These are phyloP conservation scores for Starmerella apicola DNA, from an alignment of 805 yeast species.

Conservation along the genomic window DNA sequence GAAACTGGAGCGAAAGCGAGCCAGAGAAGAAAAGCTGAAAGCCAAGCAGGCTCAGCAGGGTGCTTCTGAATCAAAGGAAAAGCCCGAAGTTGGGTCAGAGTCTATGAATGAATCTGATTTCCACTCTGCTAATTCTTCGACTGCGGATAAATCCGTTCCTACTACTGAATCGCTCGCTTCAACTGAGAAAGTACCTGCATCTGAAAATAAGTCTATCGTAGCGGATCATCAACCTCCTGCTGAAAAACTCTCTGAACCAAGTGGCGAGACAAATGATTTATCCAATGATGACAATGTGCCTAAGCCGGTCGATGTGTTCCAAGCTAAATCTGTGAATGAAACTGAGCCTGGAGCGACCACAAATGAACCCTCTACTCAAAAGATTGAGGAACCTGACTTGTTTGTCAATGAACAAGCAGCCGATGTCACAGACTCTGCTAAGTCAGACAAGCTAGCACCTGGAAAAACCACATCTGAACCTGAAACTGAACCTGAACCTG, in stretches of 20 bases:
- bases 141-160: no score
- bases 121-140: not conserved
- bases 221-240: no score
- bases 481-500: slow-evolving; percentile 22
- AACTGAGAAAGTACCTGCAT: not conserved
- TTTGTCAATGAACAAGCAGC: not conserved
- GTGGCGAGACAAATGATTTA: no score
- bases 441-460: not conserved
- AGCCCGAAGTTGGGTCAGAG: not conserved
- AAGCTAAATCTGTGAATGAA: no score
- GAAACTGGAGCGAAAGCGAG: slow-evolving; percentile 2
- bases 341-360: not conserved
- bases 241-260: no score
- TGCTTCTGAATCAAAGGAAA: not conserved
- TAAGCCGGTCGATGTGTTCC: no score
- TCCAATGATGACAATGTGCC: no score
- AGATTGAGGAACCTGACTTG: not conserved
- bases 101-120: not conserved
- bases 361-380: not conserved
- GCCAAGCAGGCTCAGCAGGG: not conserved
- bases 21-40: slow-evolving; percentile 1
- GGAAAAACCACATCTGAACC: slow-evolving; percentile 20
- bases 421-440: not conserved
- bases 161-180: no score
- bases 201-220: not conserved